A percentile compares a stretch with the other conserved stretches of the same genome.
Conservation (phyloP, 1,284 basidiomycete genomes). For the Trichosporon faecale region DNA sequence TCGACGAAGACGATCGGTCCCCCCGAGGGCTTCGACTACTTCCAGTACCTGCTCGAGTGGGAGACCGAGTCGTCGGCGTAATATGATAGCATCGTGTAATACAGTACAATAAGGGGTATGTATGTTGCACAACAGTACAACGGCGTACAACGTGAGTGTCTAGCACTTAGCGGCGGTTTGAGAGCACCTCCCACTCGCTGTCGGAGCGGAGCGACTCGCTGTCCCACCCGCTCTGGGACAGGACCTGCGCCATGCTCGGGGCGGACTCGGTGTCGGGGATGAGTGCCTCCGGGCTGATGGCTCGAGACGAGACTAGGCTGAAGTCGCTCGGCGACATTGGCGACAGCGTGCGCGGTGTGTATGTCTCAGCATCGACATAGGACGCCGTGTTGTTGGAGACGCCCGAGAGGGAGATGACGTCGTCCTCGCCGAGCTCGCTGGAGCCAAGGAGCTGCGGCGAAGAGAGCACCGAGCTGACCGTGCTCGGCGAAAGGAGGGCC, state of each 20-base stretch:
- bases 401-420: constrained; percentile 19
- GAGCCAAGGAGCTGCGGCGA: constrained; percentile 8
- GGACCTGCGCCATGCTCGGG: neutral
- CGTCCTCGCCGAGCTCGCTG: constrained; percentile 14
- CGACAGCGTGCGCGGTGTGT: constrained; percentile 20
- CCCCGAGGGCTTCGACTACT: constrained; percentile 79
- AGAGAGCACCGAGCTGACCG: constrained; percentile 7
- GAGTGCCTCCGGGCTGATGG: constrained; percentile 6
- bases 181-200: constrained; percentile 23
- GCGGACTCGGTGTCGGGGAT: too few relatives aligned
- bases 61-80: neutral
- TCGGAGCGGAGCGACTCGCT: constrained; percentile 1
- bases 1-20: constrained; percentile 46
- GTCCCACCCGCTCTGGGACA: constrained; percentile 4
- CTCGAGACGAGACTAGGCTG: neutral
- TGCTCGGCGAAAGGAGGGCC: neutral
- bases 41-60: constrained; percentile 62
- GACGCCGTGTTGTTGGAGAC: constrained; percentile 11
- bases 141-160: neutral
- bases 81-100: neutral
- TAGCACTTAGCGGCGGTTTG: constrained; percentile 14
- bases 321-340: constrained; percentile 4
- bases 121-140: constrained; percentile 8
- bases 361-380: constrained; percentile 25
- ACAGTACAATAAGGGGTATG: neutral